Evolutionary conservation across 176 grass and related monocot species (phyloP).

Genomic region (Dendrocalamus sinicus): DNA sequence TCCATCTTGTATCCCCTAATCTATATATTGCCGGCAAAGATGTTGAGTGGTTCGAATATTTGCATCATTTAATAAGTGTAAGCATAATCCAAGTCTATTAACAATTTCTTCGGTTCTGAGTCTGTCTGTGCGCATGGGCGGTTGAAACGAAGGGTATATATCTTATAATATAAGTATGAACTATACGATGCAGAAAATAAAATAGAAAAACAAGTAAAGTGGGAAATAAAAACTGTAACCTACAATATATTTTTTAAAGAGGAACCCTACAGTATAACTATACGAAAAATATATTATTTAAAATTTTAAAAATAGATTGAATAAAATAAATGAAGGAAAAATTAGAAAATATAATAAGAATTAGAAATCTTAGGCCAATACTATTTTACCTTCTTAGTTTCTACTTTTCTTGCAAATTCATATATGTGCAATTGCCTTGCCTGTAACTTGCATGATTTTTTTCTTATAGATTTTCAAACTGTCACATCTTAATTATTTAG

Average conservation of each 20-base stretch:
- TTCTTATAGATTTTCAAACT: neutral
- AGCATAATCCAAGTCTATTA: too few species aligned
- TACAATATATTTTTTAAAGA: neutral
- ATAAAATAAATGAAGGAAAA: neutral
- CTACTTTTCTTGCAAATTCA: neutral
- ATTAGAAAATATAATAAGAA: neutral
- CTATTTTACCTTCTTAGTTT: neutral
- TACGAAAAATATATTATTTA: too few species aligned
- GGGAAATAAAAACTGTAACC: neutral
- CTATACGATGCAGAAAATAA: too few species aligned
- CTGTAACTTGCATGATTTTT: neutral
- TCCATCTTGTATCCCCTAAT: neutral
- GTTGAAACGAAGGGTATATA: too few species aligned
- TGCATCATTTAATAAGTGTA: too few species aligned
- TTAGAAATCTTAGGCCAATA: neutral
- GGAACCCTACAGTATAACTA: neutral
- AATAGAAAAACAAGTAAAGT: too few species aligned
- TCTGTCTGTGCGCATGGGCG: too few species aligned
- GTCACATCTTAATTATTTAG: neutral
- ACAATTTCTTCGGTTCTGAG: too few species aligned
- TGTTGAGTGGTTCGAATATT: too few species aligned
- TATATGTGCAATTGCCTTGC: neutral
- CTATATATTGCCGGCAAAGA: too few species aligned
- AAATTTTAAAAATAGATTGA: neutral
- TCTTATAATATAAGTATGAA: too few species aligned